Percentiles rank a stretch among this genome's conserved stretches.
phyloP scores from a whole-genome alignment of 768 basidiomycete genomes.

The Tylopilus cervinicoccineus region DNA sequence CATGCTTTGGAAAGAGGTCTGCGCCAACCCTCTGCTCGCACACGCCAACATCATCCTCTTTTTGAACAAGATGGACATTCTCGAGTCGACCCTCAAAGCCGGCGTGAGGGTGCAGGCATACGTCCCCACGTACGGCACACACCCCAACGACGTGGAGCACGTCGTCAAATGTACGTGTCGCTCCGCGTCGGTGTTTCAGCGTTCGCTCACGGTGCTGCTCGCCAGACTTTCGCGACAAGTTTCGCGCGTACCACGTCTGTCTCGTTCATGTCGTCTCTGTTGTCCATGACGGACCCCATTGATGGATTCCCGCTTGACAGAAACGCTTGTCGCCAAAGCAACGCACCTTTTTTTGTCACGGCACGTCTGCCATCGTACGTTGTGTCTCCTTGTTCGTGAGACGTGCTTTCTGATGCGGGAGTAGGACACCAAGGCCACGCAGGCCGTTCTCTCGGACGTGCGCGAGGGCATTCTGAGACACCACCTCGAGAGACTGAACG shows the following conservation, averaged over 20 bases:
- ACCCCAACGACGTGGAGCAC: slow-evolving; percentile 52
- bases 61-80: slow-evolving; percentile 72
- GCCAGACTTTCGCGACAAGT: slow-evolving; percentile 68
- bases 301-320: slow-evolving; percentile 36
- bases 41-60: slow-evolving; percentile 68
- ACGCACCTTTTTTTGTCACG: slow-evolving; percentile 62
- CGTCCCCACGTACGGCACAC: slow-evolving; percentile 58
- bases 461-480: slow-evolving; percentile 38
- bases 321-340: slow-evolving; percentile 52
- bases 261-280: neutral
- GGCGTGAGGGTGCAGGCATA: slow-evolving; percentile 55
- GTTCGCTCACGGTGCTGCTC: neutral
- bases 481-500: slow-evolving; percentile 31
- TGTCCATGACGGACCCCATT: no score
- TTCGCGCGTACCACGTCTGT: slow-evolving; percentile 57
- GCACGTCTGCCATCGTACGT: slow-evolving; percentile 68
- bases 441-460: slow-evolving; percentile 36
- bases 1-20: slow-evolving; percentile 66
- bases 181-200: neutral
- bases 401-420: no score
- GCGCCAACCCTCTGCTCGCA: slow-evolving; percentile 56
- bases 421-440: slow-evolving; percentile 39
- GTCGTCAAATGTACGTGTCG: slow-evolving; percentile 59
- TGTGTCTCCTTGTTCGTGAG: neutral
- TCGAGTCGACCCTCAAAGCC: slow-evolving; percentile 49